Evolutionary conservation across 2,329 filamentous ascomycete species (phyloP), one percentile per base, ranked within the genome.

Genomic region (Colletotrichum sojae): DNA sequence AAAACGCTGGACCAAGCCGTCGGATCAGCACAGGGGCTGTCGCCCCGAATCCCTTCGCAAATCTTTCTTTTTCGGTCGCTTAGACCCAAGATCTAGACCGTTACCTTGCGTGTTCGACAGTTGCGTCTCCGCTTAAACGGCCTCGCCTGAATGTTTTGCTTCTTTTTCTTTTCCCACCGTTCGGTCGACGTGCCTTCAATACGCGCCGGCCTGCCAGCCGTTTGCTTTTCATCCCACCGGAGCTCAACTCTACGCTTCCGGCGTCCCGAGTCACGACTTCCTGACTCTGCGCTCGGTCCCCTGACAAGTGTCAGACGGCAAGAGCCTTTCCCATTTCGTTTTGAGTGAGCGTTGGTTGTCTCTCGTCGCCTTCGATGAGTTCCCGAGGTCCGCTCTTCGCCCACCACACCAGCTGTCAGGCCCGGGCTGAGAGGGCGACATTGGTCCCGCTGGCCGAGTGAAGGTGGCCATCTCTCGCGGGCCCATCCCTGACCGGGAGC

Each of bases 361-460:
- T 15, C 48, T 13, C 49, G 15, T 54, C 20, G 8, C 3, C 22
- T 25, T 31, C n/a, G 54, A 20, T 40, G 22, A 25, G 22, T 25
- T 25, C 22, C 22, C 22, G 22, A 25, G 22, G 31, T 51, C 51
- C 25, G 36, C 12, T 18, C 55, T 39, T 16, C 46, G 31, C 49
- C 49, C 55, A 54, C 61, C 62, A 66, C 62, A 60, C 55, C 43
- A 52, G 18, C 60, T 49, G 55, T 66, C 66, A 66, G 45, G 60
- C 61, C 49, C 25, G 22, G 43, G 51, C 48, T 52, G 46, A 22
- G 13, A 48, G 31, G 22, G 15, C 54, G 4, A 45, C 27, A 13
- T 6, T 27, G 48, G 22, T 49, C 61, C 18, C 27, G 25, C 5
- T 36, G 31, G 31, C 31, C 31, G 31, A 36, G 27, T 31, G 27